These are phyloP conservation scores for Misopates orontium DNA, from an alignment of 257 asterid genomes.

Conservation along the genomic window DNA sequence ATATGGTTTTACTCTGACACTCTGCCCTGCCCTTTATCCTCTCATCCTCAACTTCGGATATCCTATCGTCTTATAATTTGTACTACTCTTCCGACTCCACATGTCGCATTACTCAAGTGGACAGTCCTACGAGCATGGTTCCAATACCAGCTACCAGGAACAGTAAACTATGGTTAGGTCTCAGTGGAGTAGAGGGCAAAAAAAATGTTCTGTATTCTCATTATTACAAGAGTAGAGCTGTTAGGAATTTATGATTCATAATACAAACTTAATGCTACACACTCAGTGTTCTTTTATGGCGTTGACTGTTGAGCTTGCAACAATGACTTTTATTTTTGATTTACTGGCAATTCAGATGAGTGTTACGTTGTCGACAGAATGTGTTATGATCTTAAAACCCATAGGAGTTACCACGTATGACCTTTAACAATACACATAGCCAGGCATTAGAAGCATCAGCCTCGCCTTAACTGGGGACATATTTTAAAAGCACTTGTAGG, in stretches of 20 bases:
- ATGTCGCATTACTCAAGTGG: not conserved
- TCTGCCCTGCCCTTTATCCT: too few relatives aligned
- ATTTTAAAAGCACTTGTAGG: not conserved
- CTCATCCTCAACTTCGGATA: not conserved
- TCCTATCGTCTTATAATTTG: not conserved
- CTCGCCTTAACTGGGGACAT: not conserved
- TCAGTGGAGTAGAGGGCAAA: not conserved
- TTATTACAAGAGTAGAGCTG: not conserved
- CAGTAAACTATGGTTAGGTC: not conserved
- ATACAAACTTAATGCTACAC: too few relatives aligned
- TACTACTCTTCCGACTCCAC: not conserved
- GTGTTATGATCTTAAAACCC: not conserved
- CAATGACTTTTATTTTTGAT: too few relatives aligned
- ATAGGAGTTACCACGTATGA: not conserved
- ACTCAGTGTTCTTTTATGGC: too few relatives aligned
- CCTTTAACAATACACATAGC: constrained; percentile 2
- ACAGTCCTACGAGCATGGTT: not conserved
- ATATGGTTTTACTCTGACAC: too few relatives aligned
- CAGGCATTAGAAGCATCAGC: not conserved
- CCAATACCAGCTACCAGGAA: not conserved
- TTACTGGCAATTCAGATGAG: too few relatives aligned
- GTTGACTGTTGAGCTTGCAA: constrained; percentile 12
- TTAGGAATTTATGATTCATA: not conserved
- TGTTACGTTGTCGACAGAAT: too few relatives aligned
- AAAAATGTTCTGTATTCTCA: not conserved